Conservation (phyloP, 1,284 basidiomycete genomes). For the Marasmius oreades region DNA sequence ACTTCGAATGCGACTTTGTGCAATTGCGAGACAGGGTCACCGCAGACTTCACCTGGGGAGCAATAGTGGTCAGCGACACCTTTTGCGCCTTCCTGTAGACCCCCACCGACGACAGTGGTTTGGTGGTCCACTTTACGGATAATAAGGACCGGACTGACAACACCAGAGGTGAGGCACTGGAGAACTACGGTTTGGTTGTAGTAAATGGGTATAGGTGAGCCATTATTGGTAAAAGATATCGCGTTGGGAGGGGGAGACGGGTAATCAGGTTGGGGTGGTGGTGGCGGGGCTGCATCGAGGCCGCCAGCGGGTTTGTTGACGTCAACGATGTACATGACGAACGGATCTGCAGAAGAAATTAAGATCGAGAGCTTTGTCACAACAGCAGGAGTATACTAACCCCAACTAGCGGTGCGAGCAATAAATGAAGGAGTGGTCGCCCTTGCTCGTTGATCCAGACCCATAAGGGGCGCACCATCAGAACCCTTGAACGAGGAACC, state of each 20-base stretch:
- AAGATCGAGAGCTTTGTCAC: slow-evolving; percentile 16
- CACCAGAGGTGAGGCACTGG: slow-evolving; percentile 91
- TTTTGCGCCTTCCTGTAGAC: slow-evolving; percentile 77
- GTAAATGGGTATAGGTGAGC: slow-evolving; percentile 81
- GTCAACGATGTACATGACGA: slow-evolving; percentile 93
- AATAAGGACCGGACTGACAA: slow-evolving; percentile 89
- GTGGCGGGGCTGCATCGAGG: slow-evolving; percentile 71
- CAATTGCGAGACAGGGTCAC: slow-evolving; percentile 92
- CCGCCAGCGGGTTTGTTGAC: slow-evolving; percentile 76
- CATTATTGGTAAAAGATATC: slow-evolving; percentile 76
- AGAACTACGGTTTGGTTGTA: slow-evolving; percentile 96
- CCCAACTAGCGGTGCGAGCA: slow-evolving; percentile 82
- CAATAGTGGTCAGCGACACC: slow-evolving; percentile 81
- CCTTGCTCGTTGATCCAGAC: slow-evolving; percentile 70
- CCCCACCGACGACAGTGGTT: slow-evolving; percentile 87
- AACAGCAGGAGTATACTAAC: slow-evolving; percentile 35
- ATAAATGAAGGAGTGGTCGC: slow-evolving; percentile 80
- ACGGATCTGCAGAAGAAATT: slow-evolving; percentile 61
- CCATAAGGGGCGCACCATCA: slow-evolving; percentile 81
- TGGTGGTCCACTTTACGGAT: slow-evolving; percentile 92
- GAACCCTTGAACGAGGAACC: slow-evolving; percentile 88
- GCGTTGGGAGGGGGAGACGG: slow-evolving; percentile 89
- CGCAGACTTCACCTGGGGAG: slow-evolving; percentile 80
- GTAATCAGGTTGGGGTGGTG: slow-evolving; percentile 79
- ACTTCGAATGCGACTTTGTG: slow-evolving; percentile 95